These are phyloP conservation scores for Hypoxylon sp. DNA, from an alignment of 2,329 filamentous ascomycete genomes.

Conservation along the genomic window DNA sequence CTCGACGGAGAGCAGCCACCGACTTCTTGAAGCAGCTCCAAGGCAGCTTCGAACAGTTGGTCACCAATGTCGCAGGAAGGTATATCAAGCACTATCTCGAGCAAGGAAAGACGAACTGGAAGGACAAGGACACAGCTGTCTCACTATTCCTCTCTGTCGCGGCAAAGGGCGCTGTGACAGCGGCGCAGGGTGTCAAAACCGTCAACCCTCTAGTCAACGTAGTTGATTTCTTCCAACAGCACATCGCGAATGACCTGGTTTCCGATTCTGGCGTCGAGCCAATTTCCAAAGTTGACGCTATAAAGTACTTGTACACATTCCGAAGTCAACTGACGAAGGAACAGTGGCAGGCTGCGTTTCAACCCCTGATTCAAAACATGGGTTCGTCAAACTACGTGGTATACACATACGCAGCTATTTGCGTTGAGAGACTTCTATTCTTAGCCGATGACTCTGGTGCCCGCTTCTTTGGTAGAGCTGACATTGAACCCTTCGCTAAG, in stretches of 20 bases:
- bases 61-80: conserved; percentile 87
- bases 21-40: conserved; percentile 93
- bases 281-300: conserved; percentile 95
- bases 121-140: conserved; percentile 97
- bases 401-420: conserved; percentile 97
- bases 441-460: conserved; percentile 82
- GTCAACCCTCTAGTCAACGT: conserved; percentile 91
- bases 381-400: conserved; percentile 94
- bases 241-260: conserved; percentile 91
- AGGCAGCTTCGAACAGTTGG: conserved; percentile 86
- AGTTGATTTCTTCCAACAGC: conserved; percentile 93
- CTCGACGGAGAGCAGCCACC: conserved; percentile 89
- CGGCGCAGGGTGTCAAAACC: conserved; percentile 89
- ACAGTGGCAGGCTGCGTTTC: conserved; percentile 92
- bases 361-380: conserved; percentile 90
- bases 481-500: conserved; percentile 85
- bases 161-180: conserved; percentile 89
- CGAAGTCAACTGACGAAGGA: conserved; percentile 92
- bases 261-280: conserved; percentile 78
- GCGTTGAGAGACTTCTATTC: conserved; percentile 92
- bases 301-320: conserved; percentile 98
- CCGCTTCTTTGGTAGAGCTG: conserved; percentile 83
- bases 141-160: conserved; percentile 96
- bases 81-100: conserved; percentile 91
- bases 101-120: conserved; percentile 89